Conservation (phyloP, 108 stramenopile species). For the Stephanodiscus minutulus region DNA sequence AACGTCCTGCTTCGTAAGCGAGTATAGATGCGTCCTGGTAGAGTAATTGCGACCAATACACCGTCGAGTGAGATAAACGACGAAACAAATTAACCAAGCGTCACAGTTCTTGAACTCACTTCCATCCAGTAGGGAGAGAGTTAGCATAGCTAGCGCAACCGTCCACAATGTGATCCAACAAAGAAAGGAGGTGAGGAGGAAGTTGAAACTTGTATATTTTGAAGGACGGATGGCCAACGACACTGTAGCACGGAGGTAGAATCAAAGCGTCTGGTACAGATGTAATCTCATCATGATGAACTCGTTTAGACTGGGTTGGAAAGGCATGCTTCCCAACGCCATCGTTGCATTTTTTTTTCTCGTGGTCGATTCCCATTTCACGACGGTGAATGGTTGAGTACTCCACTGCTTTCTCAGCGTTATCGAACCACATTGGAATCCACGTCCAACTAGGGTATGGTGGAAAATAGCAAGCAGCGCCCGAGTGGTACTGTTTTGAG, state of each 20-base stretch:
- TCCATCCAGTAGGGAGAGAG: constrained; percentile 58
- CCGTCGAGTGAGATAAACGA: neutral
- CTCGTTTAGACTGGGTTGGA: constrained; percentile 32
- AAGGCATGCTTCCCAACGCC: constrained; percentile 1
- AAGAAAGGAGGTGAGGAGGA: constrained; percentile 49
- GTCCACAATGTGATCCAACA: constrained; percentile 60
- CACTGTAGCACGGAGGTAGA: constrained; percentile 15
- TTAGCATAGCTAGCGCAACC: constrained; percentile 56
- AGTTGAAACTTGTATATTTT: constrained; percentile 59
- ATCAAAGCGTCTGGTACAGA: constrained; percentile 2
- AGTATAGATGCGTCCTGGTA: constrained; percentile 62
- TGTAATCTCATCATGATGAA: constrained; percentile 3
- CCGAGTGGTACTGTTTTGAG: neutral
- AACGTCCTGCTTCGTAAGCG: constrained; percentile 79
- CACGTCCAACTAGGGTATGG: constrained; percentile 16
- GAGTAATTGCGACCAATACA: neutral
- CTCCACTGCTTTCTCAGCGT: neutral
- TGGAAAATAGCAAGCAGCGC: constrained; percentile 1
- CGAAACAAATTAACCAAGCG: neutral
- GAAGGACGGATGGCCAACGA: constrained; percentile 63
- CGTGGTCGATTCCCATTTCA: neutral
- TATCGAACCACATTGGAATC: constrained; percentile 21
- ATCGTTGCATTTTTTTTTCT: neutral
- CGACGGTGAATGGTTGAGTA: neutral
- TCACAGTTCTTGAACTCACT: constrained; percentile 6